Evolutionary conservation across 495 filamentous ascomycete species (phyloP).

Genomic region (Xylaria palmicola): DNA sequence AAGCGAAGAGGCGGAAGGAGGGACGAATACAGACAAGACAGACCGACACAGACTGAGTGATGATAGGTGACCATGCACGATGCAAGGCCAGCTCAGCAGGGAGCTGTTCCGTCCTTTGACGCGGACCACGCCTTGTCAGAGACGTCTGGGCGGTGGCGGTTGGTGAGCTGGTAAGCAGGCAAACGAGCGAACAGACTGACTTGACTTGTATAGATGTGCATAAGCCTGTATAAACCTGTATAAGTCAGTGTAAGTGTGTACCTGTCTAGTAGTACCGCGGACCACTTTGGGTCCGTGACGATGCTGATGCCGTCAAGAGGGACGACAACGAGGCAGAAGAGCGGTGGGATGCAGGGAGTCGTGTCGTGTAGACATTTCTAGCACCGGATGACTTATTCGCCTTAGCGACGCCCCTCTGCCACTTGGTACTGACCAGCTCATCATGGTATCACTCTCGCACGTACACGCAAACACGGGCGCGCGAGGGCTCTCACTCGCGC

Average conservation of each 20-base stretch:
- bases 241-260: too few relatives aligned
- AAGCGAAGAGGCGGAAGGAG: conserved; percentile 1
- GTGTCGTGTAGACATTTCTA: too few relatives aligned
- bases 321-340: not conserved
- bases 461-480: not conserved
- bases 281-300: too few relatives aligned
- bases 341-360: too few relatives aligned
- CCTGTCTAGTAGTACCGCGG: too few relatives aligned
- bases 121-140: conserved; percentile 10
- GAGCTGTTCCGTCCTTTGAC: conserved; percentile 14
- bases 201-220: too few relatives aligned
- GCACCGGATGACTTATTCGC: too few relatives aligned
- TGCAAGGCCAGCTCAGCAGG: conserved; percentile 18
- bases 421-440: conserved; percentile 9
- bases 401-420: not conserved
- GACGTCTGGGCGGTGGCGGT: conserved; percentile 10
- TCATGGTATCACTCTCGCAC: conserved; percentile 6
- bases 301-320: too few relatives aligned
- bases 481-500: not conserved
- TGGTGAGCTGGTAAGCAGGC: not conserved
- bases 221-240: too few relatives aligned
- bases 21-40: not conserved
- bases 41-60: not conserved
- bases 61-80: conserved; percentile 8
- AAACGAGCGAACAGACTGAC: not conserved